A percentile compares a stretch with the other conserved stretches of the same genome.
phyloP scores from a whole-genome alignment of 1,284 basidiomycete genomes.

The Apiotrichum gamsii region DNA sequence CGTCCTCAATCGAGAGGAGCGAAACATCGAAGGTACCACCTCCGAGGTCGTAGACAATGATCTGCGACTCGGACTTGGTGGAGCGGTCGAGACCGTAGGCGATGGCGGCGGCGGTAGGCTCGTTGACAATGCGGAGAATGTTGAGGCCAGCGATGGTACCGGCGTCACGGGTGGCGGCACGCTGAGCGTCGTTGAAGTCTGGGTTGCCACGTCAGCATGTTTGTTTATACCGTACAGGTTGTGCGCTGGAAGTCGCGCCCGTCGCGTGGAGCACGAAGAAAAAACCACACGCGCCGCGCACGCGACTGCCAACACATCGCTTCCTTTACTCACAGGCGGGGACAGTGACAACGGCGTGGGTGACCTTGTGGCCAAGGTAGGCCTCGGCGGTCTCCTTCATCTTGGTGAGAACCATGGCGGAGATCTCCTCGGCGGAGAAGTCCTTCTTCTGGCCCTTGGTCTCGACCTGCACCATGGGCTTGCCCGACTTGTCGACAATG shows the following conservation, averaged over 20 bases:
- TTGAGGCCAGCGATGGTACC: slow-evolving; percentile 95
- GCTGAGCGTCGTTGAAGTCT: slow-evolving; percentile 99
- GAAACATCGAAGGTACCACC: slow-evolving; percentile 99
- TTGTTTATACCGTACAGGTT: too few relatives aligned
- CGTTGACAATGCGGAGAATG: slow-evolving; percentile 96
- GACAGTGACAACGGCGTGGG: slow-evolving; percentile 79
- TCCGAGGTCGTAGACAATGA: slow-evolving; percentile 97
- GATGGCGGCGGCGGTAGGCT: slow-evolving; percentile 95
- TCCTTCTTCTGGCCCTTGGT: slow-evolving; percentile 80
- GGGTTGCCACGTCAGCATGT: slow-evolving; percentile 54
- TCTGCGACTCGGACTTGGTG: slow-evolving; percentile 62
- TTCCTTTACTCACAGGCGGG: slow-evolving; percentile 23
- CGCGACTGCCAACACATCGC: neutral
- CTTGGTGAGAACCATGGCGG: slow-evolving; percentile 93
- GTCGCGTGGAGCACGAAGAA: too few relatives aligned
- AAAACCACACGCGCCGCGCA: too few relatives aligned
- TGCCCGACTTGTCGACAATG: slow-evolving; percentile 70
- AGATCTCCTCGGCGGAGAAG: slow-evolving; percentile 94
- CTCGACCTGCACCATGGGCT: slow-evolving; percentile 77
- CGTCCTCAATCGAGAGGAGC: slow-evolving; percentile 93
- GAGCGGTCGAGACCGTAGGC: slow-evolving; percentile 85
- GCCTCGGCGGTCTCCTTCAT: slow-evolving; percentile 99
- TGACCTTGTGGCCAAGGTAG: slow-evolving; percentile 78
- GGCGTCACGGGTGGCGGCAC: slow-evolving; percentile 96
- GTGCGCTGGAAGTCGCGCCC: too few relatives aligned